A percentile compares a stretch with the other conserved stretches of the same genome.
Evolutionary conservation across 352 stramenopile genomes (phyloP).

Genomic region (Globisporangium solare): DNA sequence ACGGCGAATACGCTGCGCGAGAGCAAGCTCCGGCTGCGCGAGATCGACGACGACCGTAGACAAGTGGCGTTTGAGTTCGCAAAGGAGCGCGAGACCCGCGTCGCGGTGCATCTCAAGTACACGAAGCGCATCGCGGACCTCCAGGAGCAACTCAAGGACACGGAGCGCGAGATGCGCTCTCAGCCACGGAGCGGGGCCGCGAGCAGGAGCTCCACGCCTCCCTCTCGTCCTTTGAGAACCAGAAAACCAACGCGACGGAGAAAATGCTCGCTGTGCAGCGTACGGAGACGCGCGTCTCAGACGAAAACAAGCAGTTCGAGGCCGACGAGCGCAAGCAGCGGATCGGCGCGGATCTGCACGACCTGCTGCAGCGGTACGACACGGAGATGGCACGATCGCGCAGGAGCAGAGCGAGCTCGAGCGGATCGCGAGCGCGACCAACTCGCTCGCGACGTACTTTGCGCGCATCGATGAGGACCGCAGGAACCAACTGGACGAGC

Average conservation of each 20-base stretch:
- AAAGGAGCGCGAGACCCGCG: slow-evolving; percentile 28
- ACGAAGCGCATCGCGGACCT: slow-evolving; percentile 28
- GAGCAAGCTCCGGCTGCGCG: slow-evolving; percentile 46
- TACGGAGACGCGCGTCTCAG: slow-evolving; percentile 23
- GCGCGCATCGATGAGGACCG: slow-evolving; percentile 51
- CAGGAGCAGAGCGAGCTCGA: slow-evolving; percentile 24
- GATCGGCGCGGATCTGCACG: slow-evolving; percentile 28
- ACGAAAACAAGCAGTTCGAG: slow-evolving; percentile 41
- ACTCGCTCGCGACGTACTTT: slow-evolving; percentile 36
- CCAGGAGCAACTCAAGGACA: slow-evolving; percentile 42
- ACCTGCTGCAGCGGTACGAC: slow-evolving; percentile 50
- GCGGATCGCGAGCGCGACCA: slow-evolving; percentile 26
- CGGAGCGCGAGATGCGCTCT: slow-evolving; percentile 35
- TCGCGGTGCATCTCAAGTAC: slow-evolving; percentile 24
- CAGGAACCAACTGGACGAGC: slow-evolving; percentile 43
- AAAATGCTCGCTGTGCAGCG: slow-evolving; percentile 27
- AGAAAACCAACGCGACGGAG: slow-evolving; percentile 29
- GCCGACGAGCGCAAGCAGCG: slow-evolving; percentile 41
- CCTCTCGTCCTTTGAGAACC: slow-evolving; percentile 13
- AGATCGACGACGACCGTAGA: slow-evolving; percentile 55
- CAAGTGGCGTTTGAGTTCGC: slow-evolving; percentile 60
- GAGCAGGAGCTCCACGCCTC: slow-evolving; percentile 35
- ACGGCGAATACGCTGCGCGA: slow-evolving; percentile 29
- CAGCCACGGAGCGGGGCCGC: slow-evolving; percentile 24
- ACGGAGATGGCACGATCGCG: slow-evolving; percentile 38